Conservation (phyloP, 805 yeast genomes). For the Yamadazyma philogaea region DNA sequence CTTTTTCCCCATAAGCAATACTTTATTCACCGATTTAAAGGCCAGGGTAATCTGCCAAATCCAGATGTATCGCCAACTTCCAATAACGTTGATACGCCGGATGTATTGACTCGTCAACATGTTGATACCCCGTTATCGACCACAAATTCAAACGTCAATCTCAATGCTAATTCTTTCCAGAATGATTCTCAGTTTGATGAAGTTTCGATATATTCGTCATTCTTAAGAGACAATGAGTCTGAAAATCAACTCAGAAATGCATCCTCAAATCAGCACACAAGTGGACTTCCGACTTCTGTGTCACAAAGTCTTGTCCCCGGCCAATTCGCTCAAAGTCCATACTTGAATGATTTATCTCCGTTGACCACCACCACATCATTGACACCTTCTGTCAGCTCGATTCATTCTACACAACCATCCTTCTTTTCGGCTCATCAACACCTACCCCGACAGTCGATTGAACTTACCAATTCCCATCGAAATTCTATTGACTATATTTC, state of each 20-base stretch:
- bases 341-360: conserved; percentile 33
- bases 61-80: conserved; percentile 5
- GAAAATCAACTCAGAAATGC: conserved; percentile 15
- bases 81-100: conserved; percentile 3
- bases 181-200: conserved; percentile 6
- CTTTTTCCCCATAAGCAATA: conserved; percentile 16
- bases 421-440: conserved; percentile 44
- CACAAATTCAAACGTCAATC: not conserved
- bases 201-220: conserved; percentile 12
- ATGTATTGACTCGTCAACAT: not conserved
- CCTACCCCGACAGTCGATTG: conserved; percentile 36
- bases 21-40: conserved; percentile 6
- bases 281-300: conserved; percentile 10
- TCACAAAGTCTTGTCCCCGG: conserved; percentile 8
- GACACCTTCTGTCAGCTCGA: conserved; percentile 38
- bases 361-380: conserved; percentile 43
- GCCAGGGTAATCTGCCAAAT: conserved; percentile 3
- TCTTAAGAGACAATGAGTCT: conserved; percentile 13
- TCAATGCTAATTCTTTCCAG: not conserved
- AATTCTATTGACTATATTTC: conserved; percentile 33
- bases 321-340: conserved; percentile 6
- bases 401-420: conserved; percentile 42
- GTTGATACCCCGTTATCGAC: conserved; percentile 11
- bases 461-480: conserved; percentile 28
- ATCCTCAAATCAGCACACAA: conserved; percentile 16